Base-by-base conservation (phyloP, 306 rosid genomes). In the Rosa rugosa region DNA sequence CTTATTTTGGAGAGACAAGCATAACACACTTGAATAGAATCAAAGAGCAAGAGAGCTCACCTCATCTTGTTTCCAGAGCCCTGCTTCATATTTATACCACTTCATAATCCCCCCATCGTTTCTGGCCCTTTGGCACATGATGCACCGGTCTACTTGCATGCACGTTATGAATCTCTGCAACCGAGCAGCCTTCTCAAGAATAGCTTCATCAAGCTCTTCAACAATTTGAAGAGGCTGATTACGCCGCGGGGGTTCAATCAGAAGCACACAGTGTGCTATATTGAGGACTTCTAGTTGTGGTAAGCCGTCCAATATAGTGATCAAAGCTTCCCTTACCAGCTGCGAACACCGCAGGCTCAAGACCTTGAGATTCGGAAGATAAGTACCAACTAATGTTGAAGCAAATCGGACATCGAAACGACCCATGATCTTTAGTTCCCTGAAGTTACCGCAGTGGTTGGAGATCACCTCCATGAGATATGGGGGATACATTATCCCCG, bases 71-170 rank as follows among this genome's bases (percentile, higher is more conserved):
- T 87, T 90, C 97, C 93, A 92, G 20, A 86, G 80, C 68, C 91
- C 87, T 77, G 90, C 86, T 87, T 90, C 95, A 8, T 88, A 90
- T 67, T 77, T 88, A 79, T 87, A 84, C 97, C 97, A 92, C 88
- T 94, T 90, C 72, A 92, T 75, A 25, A 82, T 80, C 83, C 97
- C 97, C 47, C 87, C 92, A 50, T 90, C 93, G n/a, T 56, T 75
- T 82, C 72, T 89, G 12, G 90, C 86, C 62, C 97, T 79, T 70
- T 84, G 85, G 85, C 97, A 92, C 88, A 86, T 92, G 74, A 86
- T 38, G 76, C 95, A 92, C 0, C 81, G 22, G 36, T 86, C 89
- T 14, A 41, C 8, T 0, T 80, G 75, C 89, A 81, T 88, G 90
- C 97, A 92, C 9, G 90, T 79, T 79, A 85, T 22, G 51, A 92